Conservation (phyloP, 1,284 basidiomycete genomes). For the Microbotryum silenes-acaulis region DNA sequence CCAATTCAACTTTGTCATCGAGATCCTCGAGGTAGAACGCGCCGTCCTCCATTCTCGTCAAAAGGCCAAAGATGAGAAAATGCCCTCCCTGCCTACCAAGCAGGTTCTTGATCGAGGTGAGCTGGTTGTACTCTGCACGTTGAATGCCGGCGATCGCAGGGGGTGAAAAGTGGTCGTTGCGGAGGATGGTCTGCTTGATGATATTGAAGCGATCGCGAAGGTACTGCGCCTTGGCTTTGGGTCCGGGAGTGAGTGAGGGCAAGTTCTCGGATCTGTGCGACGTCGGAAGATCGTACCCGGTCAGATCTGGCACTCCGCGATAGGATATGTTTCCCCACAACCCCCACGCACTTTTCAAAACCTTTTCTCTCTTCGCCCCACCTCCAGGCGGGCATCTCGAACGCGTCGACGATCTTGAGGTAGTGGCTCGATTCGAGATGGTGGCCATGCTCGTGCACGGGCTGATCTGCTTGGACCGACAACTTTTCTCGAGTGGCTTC, state of each 20-base stretch:
- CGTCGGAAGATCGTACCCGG: not conserved
- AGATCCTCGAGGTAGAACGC: conserved; percentile 85
- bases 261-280: conserved; percentile 45
- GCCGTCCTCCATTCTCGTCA: conserved; percentile 81
- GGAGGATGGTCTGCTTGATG: conserved; percentile 77
- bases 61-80: conserved; percentile 90
- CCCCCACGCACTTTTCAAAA: conserved; percentile 61
- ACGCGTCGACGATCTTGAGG: conserved; percentile 77
- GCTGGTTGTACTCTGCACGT: conserved; percentile 65
- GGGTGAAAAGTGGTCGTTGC: conserved; percentile 94
- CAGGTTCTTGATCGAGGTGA: conserved; percentile 93
- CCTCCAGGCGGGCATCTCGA: conserved; percentile 85
- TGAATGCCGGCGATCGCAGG: conserved; percentile 81
- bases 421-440: conserved; percentile 71
- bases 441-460: not conserved
- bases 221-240: conserved; percentile 66
- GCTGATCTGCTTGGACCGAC: conserved; percentile 53
- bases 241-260: conserved; percentile 64
- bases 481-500: conserved; percentile 73
- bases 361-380: conserved; percentile 77
- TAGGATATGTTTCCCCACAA: not conserved
- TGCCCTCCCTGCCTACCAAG: conserved; percentile 82
- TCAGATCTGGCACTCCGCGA: conserved; percentile 28
- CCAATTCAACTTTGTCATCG: conserved; percentile 81
- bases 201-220: conserved; percentile 74